phyloP scores from a whole-genome alignment of 352 stramenopile genomes.

The Phytophthora europaea region DNA sequence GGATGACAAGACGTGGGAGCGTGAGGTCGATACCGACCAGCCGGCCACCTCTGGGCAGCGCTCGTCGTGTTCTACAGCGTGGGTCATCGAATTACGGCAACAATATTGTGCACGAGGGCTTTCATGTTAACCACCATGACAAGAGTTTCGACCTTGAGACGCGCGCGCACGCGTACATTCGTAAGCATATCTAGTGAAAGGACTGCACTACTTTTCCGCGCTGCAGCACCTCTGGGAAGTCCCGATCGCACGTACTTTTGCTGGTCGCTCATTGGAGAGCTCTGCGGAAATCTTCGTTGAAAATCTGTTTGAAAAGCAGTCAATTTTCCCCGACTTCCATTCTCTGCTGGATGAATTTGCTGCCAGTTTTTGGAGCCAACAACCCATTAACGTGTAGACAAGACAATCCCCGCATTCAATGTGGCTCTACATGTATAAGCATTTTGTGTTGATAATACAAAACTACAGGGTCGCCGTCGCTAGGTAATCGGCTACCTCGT shows the following conservation, averaged over 20 bases:
- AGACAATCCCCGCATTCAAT: not conserved
- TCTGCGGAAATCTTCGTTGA: constrained; percentile 40
- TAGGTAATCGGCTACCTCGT: constrained; percentile 76
- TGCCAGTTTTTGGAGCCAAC: constrained; percentile 40
- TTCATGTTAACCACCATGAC: constrained; percentile 56
- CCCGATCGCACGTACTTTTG: constrained; percentile 53
- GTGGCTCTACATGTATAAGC: no score
- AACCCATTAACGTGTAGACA: constrained; percentile 19
- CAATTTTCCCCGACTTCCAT: constrained; percentile 40
- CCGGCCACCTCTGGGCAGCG: constrained; percentile 49
- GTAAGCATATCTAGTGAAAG: constrained; percentile 41
- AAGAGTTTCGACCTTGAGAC: constrained; percentile 58
- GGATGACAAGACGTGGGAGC: constrained; percentile 41
- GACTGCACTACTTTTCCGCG: constrained; percentile 56
- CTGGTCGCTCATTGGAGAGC: constrained; percentile 32
- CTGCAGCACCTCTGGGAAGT: constrained; percentile 58
- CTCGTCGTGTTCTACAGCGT: constrained; percentile 54
- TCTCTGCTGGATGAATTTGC: constrained; percentile 41
- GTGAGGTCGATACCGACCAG: constrained; percentile 39
- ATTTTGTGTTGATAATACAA: constrained; percentile 17
- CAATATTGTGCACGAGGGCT: constrained; percentile 44
- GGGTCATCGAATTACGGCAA: constrained; percentile 53
- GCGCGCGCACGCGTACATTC: constrained; percentile 45
- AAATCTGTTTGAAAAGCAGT: constrained; percentile 45
- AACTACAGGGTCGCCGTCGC: constrained; percentile 44